A percentile compares a stretch with the other conserved stretches of the same genome.
phyloP scores from a whole-genome alignment of 202 grass and related monocot genomes.

The Schoenoplectus tabernaemontani region DNA sequence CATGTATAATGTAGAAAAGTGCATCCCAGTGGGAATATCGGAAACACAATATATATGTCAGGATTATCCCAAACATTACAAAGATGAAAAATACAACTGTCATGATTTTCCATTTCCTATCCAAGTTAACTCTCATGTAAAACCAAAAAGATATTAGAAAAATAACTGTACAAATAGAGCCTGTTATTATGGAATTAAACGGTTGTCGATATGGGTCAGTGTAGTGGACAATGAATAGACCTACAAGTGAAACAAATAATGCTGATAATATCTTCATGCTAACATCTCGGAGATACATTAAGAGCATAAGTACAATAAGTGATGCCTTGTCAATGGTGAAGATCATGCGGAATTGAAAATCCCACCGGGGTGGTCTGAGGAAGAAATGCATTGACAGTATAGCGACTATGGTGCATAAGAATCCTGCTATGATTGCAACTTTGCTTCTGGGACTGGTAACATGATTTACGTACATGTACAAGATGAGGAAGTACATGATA shows the following conservation, averaged over 20 bases:
- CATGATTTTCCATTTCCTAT: background rate
- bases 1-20: background rate
- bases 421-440: background rate
- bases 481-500: background rate
- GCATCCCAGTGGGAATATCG: background rate
- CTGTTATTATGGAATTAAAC: background rate
- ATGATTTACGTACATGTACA: background rate
- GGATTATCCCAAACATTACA: background rate
- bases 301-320: background rate
- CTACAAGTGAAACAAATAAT: background rate
- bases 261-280: background rate
- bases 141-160: background rate
- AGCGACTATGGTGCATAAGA: background rate
- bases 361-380: background rate
- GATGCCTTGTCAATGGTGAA: background rate
- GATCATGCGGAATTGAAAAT: background rate
- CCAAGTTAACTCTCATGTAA: background rate
- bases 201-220: background rate
- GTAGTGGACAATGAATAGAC: background rate
- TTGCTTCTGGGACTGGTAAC: too few relatives aligned
- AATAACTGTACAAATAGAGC: background rate
- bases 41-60: background rate
- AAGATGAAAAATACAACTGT: background rate
- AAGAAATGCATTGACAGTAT: constrained; percentile 9
- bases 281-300: background rate